Percentiles rank a stretch among this genome's conserved stretches.
These are phyloP conservation scores for Linnemannia exigua DNA, from an alignment of 192 early-diverging fungal species.

Conservation along the genomic window DNA sequence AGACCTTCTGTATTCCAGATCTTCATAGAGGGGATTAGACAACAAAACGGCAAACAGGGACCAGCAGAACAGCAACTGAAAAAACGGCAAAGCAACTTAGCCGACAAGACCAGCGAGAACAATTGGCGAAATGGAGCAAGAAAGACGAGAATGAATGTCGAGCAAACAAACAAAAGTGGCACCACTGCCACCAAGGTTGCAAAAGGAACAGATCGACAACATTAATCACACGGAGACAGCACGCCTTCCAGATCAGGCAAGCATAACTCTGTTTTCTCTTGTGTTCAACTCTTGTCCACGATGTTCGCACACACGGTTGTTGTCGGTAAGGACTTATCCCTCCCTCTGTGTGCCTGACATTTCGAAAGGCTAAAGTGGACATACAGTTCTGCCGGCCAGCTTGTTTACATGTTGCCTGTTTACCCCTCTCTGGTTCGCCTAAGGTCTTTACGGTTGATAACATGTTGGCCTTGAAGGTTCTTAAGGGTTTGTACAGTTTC, in stretches of 20 bases:
- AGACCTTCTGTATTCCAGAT: neutral
- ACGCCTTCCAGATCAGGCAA: neutral
- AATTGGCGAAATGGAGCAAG: neutral
- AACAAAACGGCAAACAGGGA: neutral
- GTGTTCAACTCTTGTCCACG: neutral
- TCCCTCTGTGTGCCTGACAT: neutral
- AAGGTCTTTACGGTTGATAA: too few species aligned
- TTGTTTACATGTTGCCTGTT: too few species aligned
- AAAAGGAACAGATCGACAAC: neutral
- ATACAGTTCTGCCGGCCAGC: neutral
- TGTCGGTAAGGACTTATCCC: neutral
- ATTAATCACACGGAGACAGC: too few species aligned
- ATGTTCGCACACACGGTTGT: neutral
- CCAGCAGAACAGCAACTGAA: neutral
- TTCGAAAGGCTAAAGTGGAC: neutral
- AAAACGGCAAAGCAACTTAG: neutral
- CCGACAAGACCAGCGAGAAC: too few species aligned
- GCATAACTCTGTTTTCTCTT: neutral
- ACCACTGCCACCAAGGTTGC: neutral
- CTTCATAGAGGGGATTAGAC: neutral
- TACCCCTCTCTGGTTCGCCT: too few species aligned
- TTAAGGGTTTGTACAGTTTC: too few species aligned
- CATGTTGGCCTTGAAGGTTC: too few species aligned
- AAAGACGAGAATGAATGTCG: neutral
- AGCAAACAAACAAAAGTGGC: conserved; percentile 9